Percentiles rank a stretch among this genome's conserved stretches.
These are phyloP conservation scores for Chlamydomonas eustigma DNA, from an alignment of 139 green algal species.

Conservation along the genomic window DNA sequence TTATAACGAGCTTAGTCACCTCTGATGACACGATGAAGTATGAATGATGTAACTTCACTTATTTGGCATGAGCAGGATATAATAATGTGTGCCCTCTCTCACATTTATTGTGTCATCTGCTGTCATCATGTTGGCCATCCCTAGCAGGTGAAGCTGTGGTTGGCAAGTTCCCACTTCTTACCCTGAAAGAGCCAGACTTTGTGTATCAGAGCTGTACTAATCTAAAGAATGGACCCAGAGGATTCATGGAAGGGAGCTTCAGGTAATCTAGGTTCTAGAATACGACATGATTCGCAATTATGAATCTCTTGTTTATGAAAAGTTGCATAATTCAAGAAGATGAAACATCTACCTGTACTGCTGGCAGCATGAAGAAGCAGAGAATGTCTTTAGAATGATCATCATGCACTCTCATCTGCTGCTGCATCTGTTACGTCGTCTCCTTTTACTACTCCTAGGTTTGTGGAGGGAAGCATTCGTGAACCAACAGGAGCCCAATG, in stretches of 20 bases:
- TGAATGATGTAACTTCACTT: no score
- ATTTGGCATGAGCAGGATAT: no score
- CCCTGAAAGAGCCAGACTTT: slow-evolving; percentile 50
- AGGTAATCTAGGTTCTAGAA: not conserved
- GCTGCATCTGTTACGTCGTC: not conserved
- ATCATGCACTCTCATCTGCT: not conserved
- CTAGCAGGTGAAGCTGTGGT: slow-evolving; percentile 39
- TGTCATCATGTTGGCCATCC: no score
- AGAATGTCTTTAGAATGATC: not conserved
- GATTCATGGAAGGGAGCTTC: slow-evolving; percentile 14
- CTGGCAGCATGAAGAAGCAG: not conserved
- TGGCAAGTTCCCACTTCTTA: slow-evolving; percentile 42
- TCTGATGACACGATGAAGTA: no score
- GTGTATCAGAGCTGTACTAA: slow-evolving; percentile 53
- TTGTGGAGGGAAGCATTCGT: slow-evolving; percentile 57
- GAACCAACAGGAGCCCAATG: slow-evolving; percentile 33
- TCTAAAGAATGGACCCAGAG: not conserved
- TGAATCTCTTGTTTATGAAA: not conserved
- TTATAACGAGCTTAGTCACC: no score
- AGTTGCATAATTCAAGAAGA: not conserved
- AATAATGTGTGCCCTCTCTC: no score
- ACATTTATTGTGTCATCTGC: no score
- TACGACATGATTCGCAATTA: not conserved
- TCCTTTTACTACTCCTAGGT: slow-evolving; percentile 28
- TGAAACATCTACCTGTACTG: not conserved